Evolutionary conservation across 176 grass and related monocot species (phyloP).

Genomic region (Canna indica): DNA sequence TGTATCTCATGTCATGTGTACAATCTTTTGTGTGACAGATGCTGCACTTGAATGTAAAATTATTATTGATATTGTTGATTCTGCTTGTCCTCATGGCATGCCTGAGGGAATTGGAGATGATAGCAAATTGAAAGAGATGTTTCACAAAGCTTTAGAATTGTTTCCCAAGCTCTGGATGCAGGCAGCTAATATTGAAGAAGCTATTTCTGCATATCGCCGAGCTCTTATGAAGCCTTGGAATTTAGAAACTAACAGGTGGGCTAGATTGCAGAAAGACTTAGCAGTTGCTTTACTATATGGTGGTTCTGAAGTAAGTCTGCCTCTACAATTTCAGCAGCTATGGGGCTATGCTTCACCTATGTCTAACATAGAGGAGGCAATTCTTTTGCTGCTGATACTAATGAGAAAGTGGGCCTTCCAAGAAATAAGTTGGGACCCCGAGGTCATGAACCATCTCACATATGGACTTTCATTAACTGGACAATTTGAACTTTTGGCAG

Average conservation of each 20-base stretch:
- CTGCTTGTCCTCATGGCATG: slow-evolving; percentile 65
- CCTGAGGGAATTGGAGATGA: slow-evolving; percentile 57
- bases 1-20: neutral
- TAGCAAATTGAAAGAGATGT: slow-evolving; percentile 69
- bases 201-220: slow-evolving; percentile 58
- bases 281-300: slow-evolving; percentile 72
- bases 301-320: slow-evolving; percentile 47
- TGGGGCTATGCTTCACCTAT: slow-evolving; percentile 25
- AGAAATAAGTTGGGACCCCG: slow-evolving; percentile 80
- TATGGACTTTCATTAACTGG: slow-evolving; percentile 69
- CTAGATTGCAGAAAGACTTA: slow-evolving; percentile 75
- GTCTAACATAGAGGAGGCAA: slow-evolving; percentile 67
- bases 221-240: slow-evolving; percentile 68
- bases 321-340: slow-evolving; percentile 35
- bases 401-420: slow-evolving; percentile 59
- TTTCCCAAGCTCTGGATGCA: slow-evolving; percentile 79
- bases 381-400: slow-evolving; percentile 62
- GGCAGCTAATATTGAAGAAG: slow-evolving; percentile 72
- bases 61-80: slow-evolving; percentile 84
- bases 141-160: slow-evolving; percentile 79
- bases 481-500: slow-evolving; percentile 66
- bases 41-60: slow-evolving; percentile 82
- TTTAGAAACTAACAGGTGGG: slow-evolving; percentile 54
- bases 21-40: slow-evolving; percentile 42
- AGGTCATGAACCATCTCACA: slow-evolving; percentile 83